phyloP scores from a whole-genome alignment of 2,329 filamentous ascomycete genomes.

The Alternaria arborescens region DNA sequence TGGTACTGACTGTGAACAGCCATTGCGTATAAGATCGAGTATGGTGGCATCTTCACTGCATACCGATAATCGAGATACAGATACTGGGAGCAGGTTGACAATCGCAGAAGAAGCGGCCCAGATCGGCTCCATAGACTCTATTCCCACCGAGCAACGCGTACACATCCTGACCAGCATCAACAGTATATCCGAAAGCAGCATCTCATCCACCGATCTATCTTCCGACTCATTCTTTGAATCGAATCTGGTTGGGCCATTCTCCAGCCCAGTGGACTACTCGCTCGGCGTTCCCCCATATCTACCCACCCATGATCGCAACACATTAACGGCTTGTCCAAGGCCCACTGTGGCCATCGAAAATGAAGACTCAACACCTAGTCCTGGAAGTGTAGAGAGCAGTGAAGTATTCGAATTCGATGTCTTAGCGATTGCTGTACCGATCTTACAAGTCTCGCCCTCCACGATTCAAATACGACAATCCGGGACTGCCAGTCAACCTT shows the following conservation, averaged over 20 bases:
- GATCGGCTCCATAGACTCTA: neutral
- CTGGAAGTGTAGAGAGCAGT: neutral
- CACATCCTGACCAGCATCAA: neutral
- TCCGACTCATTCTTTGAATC: neutral
- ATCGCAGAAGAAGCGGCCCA: neutral
- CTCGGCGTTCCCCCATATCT: neutral
- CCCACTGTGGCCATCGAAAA: neutral
- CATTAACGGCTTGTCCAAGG: neutral
- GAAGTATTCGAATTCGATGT: neutral
- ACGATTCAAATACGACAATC: neutral
- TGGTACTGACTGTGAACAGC: neutral
- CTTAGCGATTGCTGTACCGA: neutral
- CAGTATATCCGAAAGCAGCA: neutral
- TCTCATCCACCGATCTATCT: neutral
- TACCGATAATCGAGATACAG: neutral
- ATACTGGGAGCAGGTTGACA: neutral
- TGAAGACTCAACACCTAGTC: neutral
- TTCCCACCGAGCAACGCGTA: neutral
- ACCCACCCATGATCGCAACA: neutral
- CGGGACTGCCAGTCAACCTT: neutral
- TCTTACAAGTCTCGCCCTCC: neutral
- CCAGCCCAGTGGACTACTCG: constrained; percentile 1
- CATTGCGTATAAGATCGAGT: neutral
- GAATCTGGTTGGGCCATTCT: neutral
- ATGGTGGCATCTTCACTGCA: neutral